These are phyloP conservation scores for Fomes fomentarius DNA, from an alignment of 1,284 basidiomycete species.

Conservation along the genomic window DNA sequence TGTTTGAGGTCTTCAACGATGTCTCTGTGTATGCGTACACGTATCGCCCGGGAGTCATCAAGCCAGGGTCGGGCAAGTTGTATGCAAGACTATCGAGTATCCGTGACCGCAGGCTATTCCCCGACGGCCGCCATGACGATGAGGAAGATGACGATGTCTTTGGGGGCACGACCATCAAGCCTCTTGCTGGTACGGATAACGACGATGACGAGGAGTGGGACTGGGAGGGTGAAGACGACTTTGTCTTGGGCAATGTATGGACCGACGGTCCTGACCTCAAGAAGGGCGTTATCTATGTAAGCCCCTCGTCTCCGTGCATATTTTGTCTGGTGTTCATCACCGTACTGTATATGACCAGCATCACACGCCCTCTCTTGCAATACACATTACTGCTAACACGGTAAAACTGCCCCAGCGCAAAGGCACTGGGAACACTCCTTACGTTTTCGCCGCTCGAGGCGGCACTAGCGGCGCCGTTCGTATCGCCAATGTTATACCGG, in stretches of 20 bases:
- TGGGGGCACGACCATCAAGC: constrained; percentile 1
- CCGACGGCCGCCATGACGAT: constrained; percentile 25
- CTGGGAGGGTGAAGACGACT: constrained; percentile 71
- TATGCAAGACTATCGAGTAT: constrained; percentile 57
- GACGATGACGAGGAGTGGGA: constrained; percentile 45
- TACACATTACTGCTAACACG: constrained; percentile 66
- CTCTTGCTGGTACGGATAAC: constrained; percentile 32
- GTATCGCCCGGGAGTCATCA: constrained; percentile 56
- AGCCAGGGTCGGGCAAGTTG: constrained; percentile 47
- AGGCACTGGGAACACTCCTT: constrained; percentile 60
- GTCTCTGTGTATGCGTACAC: constrained; percentile 41
- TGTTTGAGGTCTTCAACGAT: constrained; percentile 61
- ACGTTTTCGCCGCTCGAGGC: constrained; percentile 58
- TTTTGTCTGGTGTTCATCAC: background rate
- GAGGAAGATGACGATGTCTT: constrained; percentile 29
- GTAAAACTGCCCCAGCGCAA: constrained; percentile 49
- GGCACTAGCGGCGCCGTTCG: constrained; percentile 25
- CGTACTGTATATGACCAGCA: constrained; percentile 39
- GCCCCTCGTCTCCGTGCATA: constrained; percentile 27
- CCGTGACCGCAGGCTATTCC: constrained; percentile 57
- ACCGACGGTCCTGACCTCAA: constrained; percentile 47
- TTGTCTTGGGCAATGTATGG: constrained; percentile 60
- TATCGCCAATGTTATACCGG: constrained; percentile 27
- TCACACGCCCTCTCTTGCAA: constrained; percentile 50
- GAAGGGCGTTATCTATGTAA: constrained; percentile 62